Evolutionary conservation across 2,329 filamentous ascomycete species (phyloP), one percentile per base, ranked within the genome.

Genomic region (Aspergillus neoniger): DNA sequence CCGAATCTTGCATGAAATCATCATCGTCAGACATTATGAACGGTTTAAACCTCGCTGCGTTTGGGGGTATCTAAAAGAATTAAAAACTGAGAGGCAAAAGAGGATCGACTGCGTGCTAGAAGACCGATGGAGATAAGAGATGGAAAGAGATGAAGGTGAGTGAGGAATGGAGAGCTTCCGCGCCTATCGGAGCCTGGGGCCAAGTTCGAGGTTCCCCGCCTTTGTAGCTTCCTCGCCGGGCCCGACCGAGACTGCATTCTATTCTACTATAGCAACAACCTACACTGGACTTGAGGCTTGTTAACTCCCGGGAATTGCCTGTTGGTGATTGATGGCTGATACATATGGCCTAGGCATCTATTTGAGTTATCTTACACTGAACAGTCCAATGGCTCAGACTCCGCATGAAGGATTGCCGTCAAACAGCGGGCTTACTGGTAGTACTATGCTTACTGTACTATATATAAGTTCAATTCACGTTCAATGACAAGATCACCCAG

Each of bases 1-100:
- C 91, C 4, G 91, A 95, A 75, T 92, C 91, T 79, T 95, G 91
- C 91, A 96, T 96, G 76, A 96, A 96, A 80, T 96, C 91, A 80
- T 92, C 91, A 79, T 94, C 86, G 79, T 88, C 91, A 41, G 90
- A 92, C 90, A 92, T 92, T 21, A 39, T 67, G 62, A 58, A 47
- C 30, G 23, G 15, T 32, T 23, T 19, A n/a, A 32, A 19, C 25
- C 38, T 41, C 44, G 41, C 43, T 36, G 48, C 41, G 23, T 21
- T 30, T 32, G 8, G 41, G 30, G 21, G 19, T 32, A 21, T 38
- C 28, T 43, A 8, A 10, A 47, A 6, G 36, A 19, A 14, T 19
- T 12, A 14, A 59, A 38, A 30, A 36, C 10, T 14, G 5, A 41
- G 14, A 14, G 10, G 19, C 17, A 14, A 49, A 30, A 17, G 10